A percentile compares a stretch with the other conserved stretches of the same genome.
These are phyloP conservation scores for Phytophthora syringae DNA, from an alignment of 352 stramenopile genomes.

Conservation along the genomic window DNA sequence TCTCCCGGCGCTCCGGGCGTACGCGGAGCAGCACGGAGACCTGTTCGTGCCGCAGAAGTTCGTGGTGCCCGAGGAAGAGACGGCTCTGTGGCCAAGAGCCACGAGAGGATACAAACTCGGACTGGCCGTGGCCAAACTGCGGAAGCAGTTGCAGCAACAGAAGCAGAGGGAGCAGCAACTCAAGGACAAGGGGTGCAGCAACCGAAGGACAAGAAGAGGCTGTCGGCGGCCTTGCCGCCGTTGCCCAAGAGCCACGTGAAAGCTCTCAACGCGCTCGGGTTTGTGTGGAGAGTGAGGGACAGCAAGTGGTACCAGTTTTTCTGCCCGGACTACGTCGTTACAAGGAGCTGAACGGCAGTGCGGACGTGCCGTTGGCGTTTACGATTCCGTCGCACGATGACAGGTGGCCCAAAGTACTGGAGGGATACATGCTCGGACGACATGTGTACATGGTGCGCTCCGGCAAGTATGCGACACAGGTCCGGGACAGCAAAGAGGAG, in stretches of 20 bases:
- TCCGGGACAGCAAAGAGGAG: constrained; percentile 41
- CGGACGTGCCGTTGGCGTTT: constrained; percentile 69
- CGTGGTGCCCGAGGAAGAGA: constrained; percentile 72
- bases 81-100: constrained; percentile 68
- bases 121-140: constrained; percentile 88
- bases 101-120: constrained; percentile 89
- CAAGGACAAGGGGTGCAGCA: constrained; percentile 30
- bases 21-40: constrained; percentile 81
- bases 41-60: constrained; percentile 94
- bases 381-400: constrained; percentile 47
- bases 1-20: constrained; percentile 81
- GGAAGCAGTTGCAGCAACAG: constrained; percentile 60
- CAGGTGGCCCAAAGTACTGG: constrained; percentile 56
- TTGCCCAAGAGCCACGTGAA: constrained; percentile 68
- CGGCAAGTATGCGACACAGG: constrained; percentile 60
- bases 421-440: constrained; percentile 64
- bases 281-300: constrained; percentile 90
- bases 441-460: constrained; percentile 76
- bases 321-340: constrained; percentile 64
- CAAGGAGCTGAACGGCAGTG: constrained; percentile 62
- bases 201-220: not conserved
- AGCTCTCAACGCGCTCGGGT: constrained; percentile 89
- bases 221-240: constrained; percentile 18
- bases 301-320: constrained; percentile 79
- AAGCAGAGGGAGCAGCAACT: constrained; percentile 22